Base-by-base conservation (phyloP, 139 green algal genomes). In the Chlorella sp. region DNA sequence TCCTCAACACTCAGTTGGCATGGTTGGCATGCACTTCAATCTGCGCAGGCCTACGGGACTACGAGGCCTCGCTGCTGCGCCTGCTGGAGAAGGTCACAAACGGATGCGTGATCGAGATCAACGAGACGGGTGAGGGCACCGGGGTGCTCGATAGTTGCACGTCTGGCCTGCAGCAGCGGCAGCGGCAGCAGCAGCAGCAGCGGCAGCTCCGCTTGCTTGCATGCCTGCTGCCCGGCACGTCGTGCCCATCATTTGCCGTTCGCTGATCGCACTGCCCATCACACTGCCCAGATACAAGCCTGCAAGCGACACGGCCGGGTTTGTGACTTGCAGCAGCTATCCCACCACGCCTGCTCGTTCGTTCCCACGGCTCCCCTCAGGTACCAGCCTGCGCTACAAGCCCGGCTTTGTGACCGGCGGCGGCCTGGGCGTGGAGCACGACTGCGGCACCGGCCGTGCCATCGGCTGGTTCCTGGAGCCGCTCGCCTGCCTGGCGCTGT, bases 1-100 rank as follows among this genome's bases (percentile, higher is more conserved):
- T n/a, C n/a, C n/a, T n/a, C n/a, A n/a, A n/a, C n/a, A n/a, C n/a
- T n/a, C n/a, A n/a, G n/a, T n/a, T n/a, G n/a, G n/a, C n/a, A n/a
- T n/a, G n/a, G n/a, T n/a, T n/a, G n/a, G n/a, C n/a, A n/a, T n/a
- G n/a, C n/a, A n/a, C n/a, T n/a, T n/a, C n/a, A n/a, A n/a, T n/a
- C n/a, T n/a, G 14, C 14, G 51, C 9, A 60, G 97, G 97, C 3
- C 85, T 99, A 38, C 81, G 92, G 0, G 93, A 97, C 32, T 95
- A 94, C 75, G 97, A 99, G 78, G 97, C 94, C 0, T 96, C 86
- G 9, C 89, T 99, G n/a, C 92, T 99, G 34, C 93, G 97, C 1
- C 89, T 99, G 17, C 30, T 99, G 1, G 97, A 99, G 72, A 99
- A 99, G 83, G 70, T 99, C 16, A 97, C 95, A 0, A 96, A 99